Conservation (phyloP, 2,329 filamentous ascomycete genomes). For the Plectosphaerella plurivora region DNA sequence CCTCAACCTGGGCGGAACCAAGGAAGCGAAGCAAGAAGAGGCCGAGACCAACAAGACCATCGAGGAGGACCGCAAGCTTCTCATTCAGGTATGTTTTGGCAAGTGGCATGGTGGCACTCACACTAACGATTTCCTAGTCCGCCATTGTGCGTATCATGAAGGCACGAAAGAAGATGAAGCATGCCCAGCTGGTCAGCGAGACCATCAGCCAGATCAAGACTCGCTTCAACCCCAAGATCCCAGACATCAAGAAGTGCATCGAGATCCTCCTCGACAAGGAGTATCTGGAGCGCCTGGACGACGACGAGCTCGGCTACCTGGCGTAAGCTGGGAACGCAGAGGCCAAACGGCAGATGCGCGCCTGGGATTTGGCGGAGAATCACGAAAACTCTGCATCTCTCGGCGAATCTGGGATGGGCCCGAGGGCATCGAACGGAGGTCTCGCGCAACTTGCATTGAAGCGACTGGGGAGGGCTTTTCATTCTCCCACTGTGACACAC, state of each 20-base stretch:
- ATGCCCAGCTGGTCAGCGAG: conserved; percentile 88
- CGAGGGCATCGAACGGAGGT: too few species aligned
- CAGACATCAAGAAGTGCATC: conserved; percentile 99
- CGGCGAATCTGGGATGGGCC: too few species aligned
- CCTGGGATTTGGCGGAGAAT: too few species aligned
- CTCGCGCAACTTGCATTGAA: neutral
- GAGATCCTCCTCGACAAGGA: conserved; percentile 98
- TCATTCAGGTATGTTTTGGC: conserved; percentile 78
- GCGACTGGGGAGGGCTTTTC: neutral
- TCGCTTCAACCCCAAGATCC: conserved; percentile 87
- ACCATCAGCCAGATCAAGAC: conserved; percentile 93
- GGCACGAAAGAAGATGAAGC: conserved; percentile 98
- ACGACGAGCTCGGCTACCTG: conserved; percentile 90
- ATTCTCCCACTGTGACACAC: neutral
- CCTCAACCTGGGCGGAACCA: conserved; percentile 89
- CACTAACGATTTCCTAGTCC: conserved; percentile 56
- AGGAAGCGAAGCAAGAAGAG: conserved; percentile 92
- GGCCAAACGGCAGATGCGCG: too few species aligned
- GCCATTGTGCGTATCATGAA: conserved; percentile 99
- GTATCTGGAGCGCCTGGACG: conserved; percentile 92
- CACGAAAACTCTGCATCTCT: neutral
- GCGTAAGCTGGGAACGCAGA: conserved; percentile 50
- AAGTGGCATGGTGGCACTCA: neutral
- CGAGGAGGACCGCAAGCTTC: conserved; percentile 92
- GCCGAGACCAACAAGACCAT: conserved; percentile 99